These are phyloP conservation scores for Candida glucosophila DNA, from an alignment of 1,139 yeast species.

Conservation along the genomic window DNA sequence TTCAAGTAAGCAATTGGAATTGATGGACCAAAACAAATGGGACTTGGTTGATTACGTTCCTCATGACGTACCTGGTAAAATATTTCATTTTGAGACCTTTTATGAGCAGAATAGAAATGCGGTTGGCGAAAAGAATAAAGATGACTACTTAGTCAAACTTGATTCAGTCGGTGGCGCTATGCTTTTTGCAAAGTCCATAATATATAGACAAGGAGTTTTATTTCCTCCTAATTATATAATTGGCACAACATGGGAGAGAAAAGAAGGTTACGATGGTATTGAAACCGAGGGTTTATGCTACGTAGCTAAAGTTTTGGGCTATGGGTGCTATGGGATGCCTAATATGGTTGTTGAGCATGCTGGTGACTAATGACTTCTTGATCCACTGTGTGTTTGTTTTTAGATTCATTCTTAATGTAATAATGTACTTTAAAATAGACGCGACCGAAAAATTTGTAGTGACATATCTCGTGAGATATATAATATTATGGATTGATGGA, in stretches of 20 bases:
- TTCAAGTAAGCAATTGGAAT: constrained; percentile 17
- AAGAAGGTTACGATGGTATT: constrained; percentile 45
- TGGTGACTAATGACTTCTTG: constrained; percentile 2
- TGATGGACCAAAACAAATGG: constrained; percentile 24
- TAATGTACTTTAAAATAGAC: no score
- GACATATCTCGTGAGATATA: no score
- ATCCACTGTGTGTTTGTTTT: constrained; percentile 2
- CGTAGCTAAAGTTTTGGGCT: constrained; percentile 34
- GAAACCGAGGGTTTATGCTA: constrained; percentile 48
- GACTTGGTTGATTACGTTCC: constrained; percentile 32
- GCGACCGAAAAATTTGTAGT: no score
- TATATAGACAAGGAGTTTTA: constrained; percentile 35
- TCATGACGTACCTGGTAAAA: constrained; percentile 18
- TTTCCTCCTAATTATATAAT: constrained; percentile 39
- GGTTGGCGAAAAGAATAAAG: constrained; percentile 7
- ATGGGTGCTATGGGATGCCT: constrained; percentile 37
- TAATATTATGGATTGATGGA: no score
- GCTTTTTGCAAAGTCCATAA: constrained; percentile 29
- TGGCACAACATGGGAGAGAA: constrained; percentile 41
- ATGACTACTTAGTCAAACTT: constrained; percentile 17
- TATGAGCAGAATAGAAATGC: constrained; percentile 9
- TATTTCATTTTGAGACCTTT: constrained; percentile 24
- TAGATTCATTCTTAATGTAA: no score
- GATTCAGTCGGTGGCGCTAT: constrained; percentile 47
- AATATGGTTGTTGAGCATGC: constrained; percentile 24